These are phyloP conservation scores for Fusarium sp. DNA, from an alignment of 2,329 filamentous ascomycete species.

Conservation along the genomic window DNA sequence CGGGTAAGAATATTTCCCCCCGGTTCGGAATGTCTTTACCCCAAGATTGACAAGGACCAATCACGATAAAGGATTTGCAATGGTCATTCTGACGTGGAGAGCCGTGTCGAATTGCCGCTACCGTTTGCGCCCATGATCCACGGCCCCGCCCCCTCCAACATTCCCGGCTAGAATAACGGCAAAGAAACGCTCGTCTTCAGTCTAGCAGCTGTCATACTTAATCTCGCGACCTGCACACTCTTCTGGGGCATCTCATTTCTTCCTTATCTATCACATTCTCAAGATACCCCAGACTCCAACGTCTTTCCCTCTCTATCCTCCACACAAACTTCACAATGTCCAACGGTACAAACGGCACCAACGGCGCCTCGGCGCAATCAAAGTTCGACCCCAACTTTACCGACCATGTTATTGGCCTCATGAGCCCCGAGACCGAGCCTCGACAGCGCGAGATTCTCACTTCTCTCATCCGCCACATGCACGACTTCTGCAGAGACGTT, in stretches of 20 bases:
- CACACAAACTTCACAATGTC: constrained; percentile 26
- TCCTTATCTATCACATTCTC: neutral
- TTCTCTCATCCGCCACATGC: constrained; percentile 75
- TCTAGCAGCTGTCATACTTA: constrained; percentile 7
- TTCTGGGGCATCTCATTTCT: neutral
- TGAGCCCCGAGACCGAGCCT: constrained; percentile 75
- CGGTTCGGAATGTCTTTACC: constrained; percentile 6
- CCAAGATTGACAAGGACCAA: constrained; percentile 22
- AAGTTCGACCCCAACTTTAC: constrained; percentile 83
- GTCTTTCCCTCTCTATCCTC: too few relatives aligned
- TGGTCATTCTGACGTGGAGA: constrained; percentile 29
- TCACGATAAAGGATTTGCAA: constrained; percentile 16
- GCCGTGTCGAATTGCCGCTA: constrained; percentile 38
- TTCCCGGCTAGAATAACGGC: constrained; percentile 34
- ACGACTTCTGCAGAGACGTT: constrained; percentile 82
- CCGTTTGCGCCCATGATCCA: constrained; percentile 18
- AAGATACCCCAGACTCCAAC: constrained; percentile 14
- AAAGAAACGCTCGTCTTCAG: constrained; percentile 11
- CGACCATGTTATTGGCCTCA: constrained; percentile 76
- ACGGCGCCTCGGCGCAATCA: constrained; percentile 22
- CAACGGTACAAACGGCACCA: constrained; percentile 35
- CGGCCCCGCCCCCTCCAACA: constrained; percentile 37
- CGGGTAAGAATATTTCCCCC: constrained; percentile 37
- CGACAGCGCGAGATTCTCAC: constrained; percentile 72
- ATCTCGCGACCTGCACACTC: constrained; percentile 6